phyloP scores from a whole-genome alignment of 139 green algal species.

The Coelastrella sp. region DNA sequence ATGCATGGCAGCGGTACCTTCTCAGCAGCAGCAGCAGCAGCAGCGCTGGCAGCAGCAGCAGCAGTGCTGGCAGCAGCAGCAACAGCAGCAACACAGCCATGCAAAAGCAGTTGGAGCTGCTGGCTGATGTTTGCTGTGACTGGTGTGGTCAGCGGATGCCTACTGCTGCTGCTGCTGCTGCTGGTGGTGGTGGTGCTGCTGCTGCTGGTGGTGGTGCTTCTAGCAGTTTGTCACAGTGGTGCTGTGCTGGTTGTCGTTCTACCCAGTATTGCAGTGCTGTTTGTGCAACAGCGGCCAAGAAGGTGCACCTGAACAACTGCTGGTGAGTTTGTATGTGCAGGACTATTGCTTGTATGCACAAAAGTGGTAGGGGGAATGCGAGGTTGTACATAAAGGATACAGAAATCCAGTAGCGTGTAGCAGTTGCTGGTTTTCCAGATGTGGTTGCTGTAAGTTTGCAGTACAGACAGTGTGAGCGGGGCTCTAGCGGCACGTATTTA shows the following conservation, averaged over 20 bases:
- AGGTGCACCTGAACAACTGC: background rate
- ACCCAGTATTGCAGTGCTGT: background rate
- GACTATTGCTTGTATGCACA: background rate
- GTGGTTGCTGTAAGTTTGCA: background rate
- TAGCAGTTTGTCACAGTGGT: background rate
- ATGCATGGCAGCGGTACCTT: background rate
- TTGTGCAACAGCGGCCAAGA: background rate
- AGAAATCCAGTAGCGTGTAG: too few relatives aligned
- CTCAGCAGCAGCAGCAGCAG: constrained; percentile 12
- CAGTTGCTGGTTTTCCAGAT: too few relatives aligned
- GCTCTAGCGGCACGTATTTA: too few relatives aligned
- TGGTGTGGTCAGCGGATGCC: background rate
- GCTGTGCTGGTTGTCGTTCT: background rate
- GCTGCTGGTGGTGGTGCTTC: background rate
- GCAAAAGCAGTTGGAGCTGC: background rate
- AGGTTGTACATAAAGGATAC: background rate
- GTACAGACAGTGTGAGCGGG: background rate
- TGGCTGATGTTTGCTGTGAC: background rate
- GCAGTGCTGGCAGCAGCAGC: constrained; percentile 7
- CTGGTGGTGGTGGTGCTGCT: background rate
- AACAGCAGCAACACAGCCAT: too few relatives aligned
- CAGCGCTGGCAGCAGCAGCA: constrained; percentile 13
- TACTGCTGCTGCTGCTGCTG: background rate
- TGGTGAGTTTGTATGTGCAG: background rate
- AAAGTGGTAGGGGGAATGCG: background rate